phyloP scores from a whole-genome alignment of 2,329 filamentous ascomycete genomes.

The Cryphonectria japonica region DNA sequence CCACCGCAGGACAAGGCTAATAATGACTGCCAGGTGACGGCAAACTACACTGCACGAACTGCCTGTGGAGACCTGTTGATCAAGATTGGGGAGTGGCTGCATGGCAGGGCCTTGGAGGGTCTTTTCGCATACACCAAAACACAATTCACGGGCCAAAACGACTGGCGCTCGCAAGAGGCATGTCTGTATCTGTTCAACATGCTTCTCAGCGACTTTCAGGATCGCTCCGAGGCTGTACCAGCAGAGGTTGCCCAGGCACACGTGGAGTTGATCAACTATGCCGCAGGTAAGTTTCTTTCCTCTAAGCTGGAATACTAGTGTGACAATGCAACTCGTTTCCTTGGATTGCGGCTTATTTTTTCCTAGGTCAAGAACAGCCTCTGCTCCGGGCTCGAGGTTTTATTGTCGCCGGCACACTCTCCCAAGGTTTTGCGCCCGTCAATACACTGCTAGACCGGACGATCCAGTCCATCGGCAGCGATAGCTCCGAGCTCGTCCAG shows the following conservation, averaged over 20 bases:
- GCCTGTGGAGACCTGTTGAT: slow-evolving; percentile 91
- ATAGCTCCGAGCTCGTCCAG: slow-evolving; percentile 85
- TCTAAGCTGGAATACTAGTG: too few species aligned
- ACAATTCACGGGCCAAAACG: slow-evolving; percentile 64
- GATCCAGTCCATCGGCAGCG: slow-evolving; percentile 73
- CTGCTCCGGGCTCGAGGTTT: slow-evolving; percentile 87
- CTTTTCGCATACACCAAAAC: slow-evolving; percentile 76
- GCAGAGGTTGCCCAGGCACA: slow-evolving; percentile 72
- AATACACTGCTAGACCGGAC: slow-evolving; percentile 71
- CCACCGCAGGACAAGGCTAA: slow-evolving; percentile 1
- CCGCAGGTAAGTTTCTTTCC: slow-evolving; percentile 59
- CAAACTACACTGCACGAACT: slow-evolving; percentile 93
- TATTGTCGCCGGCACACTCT: slow-evolving; percentile 79
- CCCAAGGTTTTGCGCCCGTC: slow-evolving; percentile 68
- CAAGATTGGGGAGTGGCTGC: slow-evolving; percentile 90
- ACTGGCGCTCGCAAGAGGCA: slow-evolving; percentile 74
- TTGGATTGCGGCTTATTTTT: background rate
- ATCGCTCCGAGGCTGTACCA: slow-evolving; percentile 73
- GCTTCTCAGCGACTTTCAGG: slow-evolving; percentile 80
- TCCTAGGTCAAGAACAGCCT: slow-evolving; percentile 58
- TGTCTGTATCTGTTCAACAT: slow-evolving; percentile 85
- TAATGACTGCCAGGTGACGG: slow-evolving; percentile 60
- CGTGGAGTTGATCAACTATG: slow-evolving; percentile 78
- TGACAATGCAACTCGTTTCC: background rate
- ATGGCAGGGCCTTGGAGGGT: slow-evolving; percentile 74